Percentiles rank a stretch among this genome's conserved stretches.
These are phyloP conservation scores for Geotrichum klebahnii DNA, from an alignment of 1,139 yeast genomes.

Conservation along the genomic window DNA sequence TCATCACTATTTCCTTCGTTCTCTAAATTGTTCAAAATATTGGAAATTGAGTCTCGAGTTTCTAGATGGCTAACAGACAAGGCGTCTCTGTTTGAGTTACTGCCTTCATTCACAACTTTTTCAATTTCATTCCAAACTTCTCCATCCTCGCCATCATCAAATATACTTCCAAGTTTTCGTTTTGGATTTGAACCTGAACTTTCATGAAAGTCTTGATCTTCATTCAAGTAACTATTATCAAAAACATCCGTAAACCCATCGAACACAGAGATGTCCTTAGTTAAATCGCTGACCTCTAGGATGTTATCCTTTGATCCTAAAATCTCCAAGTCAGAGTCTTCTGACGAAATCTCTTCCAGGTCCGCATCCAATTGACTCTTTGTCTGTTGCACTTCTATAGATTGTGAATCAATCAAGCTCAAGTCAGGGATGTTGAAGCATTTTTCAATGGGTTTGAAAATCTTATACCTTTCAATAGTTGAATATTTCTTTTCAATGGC, in stretches of 20 bases:
- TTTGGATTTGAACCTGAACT: not conserved
- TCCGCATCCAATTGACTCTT: not conserved
- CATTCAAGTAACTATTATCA: not conserved
- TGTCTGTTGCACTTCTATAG: too few relatives aligned
- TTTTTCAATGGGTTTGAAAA: slow-evolving; percentile 8
- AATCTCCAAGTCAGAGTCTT: not conserved
- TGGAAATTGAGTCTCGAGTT: not conserved
- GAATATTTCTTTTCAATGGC: not conserved
- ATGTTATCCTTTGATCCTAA: not conserved
- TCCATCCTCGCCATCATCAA: slow-evolving; percentile 8
- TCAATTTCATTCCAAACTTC: not conserved
- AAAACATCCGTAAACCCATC: not conserved
- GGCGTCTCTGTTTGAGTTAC: too few relatives aligned
- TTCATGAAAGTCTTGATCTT: not conserved
- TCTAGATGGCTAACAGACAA: not conserved
- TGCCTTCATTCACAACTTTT: too few relatives aligned
- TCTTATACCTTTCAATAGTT: not conserved
- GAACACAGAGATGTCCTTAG: not conserved
- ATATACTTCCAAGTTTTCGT: not conserved
- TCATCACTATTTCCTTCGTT: not conserved
- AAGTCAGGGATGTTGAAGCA: not conserved
- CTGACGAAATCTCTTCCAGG: not conserved
- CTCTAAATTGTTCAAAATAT: not conserved
- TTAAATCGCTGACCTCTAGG: not conserved
- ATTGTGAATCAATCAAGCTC: not conserved